Evolutionary conservation across 768 basidiomycete species (phyloP), one percentile per base, ranked within the genome.

Genomic region (Macrolepiota albuminosa): DNA sequence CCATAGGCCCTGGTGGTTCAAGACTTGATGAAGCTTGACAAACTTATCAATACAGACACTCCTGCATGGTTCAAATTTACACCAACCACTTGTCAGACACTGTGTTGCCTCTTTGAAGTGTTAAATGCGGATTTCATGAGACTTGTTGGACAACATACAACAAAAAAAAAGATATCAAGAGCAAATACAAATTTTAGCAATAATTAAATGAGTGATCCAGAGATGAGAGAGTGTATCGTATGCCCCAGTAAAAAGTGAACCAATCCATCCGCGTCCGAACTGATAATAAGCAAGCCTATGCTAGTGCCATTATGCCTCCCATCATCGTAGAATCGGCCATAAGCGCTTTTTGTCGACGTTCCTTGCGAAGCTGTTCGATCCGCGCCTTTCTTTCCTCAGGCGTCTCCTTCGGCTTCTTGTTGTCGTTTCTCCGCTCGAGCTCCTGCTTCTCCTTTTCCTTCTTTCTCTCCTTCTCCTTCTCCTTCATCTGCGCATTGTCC

Each of bases 361-460:
- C 48, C 33, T 56, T 48, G 37, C 54, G 43, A 47, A 54, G 54
- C 54, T 54, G 40, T 43, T 54, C 54, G 29, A 54, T 54, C 36
- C 60, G 66, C 13, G 66, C 67, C 49, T 56, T 56, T 52, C 48
- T 64, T 43, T 61, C 62, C 47, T 64, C 64, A 3, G 65, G 56
- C 4, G 62, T 60, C 47, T 63, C 66, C 47, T 68, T 66, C 16
- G 24, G 48, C 26, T 60, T 62, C 55, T 62, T 65, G 56, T 66
- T 57, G 34, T 57, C 60, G 18, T 79, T 76, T 36, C 69, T 70
- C 63, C 69, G 75, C 56, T 73, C 73, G 7, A 43, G 26, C 65
- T 76, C 76, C 34, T 64, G 58, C 64, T 82, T 57, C 69, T 70
- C 61, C 65, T 68, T 54, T 52, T 51, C 39, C 31, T 43, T 82